A percentile compares a stretch with the other conserved stretches of the same genome.
These are phyloP conservation scores for Penicillium olsonii DNA, from an alignment of 2,329 filamentous ascomycete species.

Conservation along the genomic window DNA sequence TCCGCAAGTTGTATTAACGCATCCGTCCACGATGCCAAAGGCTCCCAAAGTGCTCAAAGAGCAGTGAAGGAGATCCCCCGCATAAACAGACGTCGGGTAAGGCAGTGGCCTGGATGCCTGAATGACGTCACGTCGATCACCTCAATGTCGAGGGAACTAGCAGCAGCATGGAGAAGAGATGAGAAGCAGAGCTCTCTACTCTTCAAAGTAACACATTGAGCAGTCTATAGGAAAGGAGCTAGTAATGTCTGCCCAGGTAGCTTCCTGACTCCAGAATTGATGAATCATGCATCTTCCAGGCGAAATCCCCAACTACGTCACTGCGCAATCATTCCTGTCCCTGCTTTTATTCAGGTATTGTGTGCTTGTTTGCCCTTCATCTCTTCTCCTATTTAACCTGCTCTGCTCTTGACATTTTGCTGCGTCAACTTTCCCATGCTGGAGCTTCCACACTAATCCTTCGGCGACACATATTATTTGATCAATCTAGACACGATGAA, in stretches of 20 bases:
- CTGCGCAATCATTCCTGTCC: slow-evolving; percentile 32
- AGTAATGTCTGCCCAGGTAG: too few species aligned
- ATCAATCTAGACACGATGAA: slow-evolving; percentile 63
- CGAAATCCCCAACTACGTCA: slow-evolving; percentile 35
- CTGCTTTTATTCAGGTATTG: slow-evolving; percentile 17
- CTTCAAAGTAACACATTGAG: too few species aligned
- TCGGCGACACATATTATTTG: not conserved
- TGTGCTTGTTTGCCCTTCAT: slow-evolving; percentile 6
- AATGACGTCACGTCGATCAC: too few species aligned
- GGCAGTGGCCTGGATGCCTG: slow-evolving; percentile 6
- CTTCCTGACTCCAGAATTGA: slow-evolving; percentile 18
- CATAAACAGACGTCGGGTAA: slow-evolving; percentile 3
- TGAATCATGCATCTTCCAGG: slow-evolving; percentile 28
- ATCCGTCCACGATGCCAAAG: slow-evolving; percentile 1
- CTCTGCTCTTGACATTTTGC: too few species aligned
- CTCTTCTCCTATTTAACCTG: slow-evolving; percentile 4
- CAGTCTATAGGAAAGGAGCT: too few species aligned
- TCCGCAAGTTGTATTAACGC: slow-evolving; percentile 2
- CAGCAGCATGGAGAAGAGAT: too few species aligned
- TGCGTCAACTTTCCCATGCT: too few species aligned
- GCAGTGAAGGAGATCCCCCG: not conserved
- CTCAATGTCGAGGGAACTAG: too few species aligned
- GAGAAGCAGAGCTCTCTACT: too few species aligned
- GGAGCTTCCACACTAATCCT: too few species aligned
- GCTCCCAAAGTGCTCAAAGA: not conserved